Conservation (phyloP, 768 basidiomycete species). For the Tylopilus felleus region DNA sequence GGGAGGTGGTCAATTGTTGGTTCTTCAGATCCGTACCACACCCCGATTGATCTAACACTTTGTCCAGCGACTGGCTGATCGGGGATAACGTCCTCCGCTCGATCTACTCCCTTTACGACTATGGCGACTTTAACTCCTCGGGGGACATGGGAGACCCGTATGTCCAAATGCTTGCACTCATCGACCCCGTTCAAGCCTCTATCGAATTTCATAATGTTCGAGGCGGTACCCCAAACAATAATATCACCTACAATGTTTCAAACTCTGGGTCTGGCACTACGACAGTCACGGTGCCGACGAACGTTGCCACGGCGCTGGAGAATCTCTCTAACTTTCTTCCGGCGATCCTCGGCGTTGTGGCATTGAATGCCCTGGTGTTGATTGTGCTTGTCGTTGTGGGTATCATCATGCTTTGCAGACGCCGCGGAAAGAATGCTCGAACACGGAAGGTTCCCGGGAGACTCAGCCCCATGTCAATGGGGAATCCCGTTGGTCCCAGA, state of each 20-base stretch:
- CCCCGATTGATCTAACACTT: conserved; percentile 4
- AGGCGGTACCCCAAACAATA: conserved; percentile 59
- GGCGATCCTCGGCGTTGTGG: conserved; percentile 71
- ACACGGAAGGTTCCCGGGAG: conserved; percentile 41
- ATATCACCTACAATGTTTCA: conserved; percentile 63
- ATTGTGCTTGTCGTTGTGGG: conserved; percentile 54
- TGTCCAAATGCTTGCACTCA: conserved; percentile 67
- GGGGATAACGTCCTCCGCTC: conserved; percentile 84
- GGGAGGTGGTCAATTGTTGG: conserved; percentile 67
- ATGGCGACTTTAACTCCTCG: conserved; percentile 67
- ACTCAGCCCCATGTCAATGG: conserved; percentile 57
- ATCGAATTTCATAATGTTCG: conserved; percentile 64
- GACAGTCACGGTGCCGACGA: conserved; percentile 52
- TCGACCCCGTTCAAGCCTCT: conserved; percentile 69
- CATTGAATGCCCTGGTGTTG: conserved; percentile 71
- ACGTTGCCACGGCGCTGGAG: conserved; percentile 57
- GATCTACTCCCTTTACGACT: conserved; percentile 80
- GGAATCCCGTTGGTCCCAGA: conserved; percentile 33
- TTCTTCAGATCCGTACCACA: conserved; percentile 10
- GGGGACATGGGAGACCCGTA: conserved; percentile 74
- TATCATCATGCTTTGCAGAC: conserved; percentile 51
- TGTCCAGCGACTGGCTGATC: conserved; percentile 70
- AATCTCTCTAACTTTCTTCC: conserved; percentile 65
- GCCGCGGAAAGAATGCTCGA: conserved; percentile 37
- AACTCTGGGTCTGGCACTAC: conserved; percentile 43